phyloP scores from a whole-genome alignment of 768 basidiomycete genomes.

The Tricholoma saponaceum region DNA sequence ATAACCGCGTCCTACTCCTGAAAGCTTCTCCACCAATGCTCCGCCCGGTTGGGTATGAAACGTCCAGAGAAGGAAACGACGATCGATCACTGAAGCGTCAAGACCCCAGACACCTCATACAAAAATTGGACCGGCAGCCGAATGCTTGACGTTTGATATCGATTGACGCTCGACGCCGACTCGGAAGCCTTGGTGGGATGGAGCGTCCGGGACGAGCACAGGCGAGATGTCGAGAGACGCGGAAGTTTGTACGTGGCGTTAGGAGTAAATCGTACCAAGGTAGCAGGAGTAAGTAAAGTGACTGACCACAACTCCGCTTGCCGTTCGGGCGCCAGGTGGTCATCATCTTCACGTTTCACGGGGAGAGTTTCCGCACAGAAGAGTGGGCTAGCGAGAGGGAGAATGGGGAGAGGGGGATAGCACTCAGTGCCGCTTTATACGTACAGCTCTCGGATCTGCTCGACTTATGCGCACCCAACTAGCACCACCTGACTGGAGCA shows the following conservation, averaged over 20 bases:
- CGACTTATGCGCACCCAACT: background rate
- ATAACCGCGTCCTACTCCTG: background rate
- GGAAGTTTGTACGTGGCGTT: too few relatives aligned
- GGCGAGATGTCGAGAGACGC: background rate
- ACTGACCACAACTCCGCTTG: background rate
- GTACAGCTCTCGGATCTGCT: background rate
- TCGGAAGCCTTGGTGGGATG: too few relatives aligned
- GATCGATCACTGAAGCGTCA: background rate
- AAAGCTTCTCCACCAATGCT: background rate
- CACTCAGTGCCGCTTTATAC: background rate
- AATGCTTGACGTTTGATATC: background rate
- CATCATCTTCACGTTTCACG: too few relatives aligned
- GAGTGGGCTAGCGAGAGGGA: background rate
- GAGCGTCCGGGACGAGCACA: background rate
- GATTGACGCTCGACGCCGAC: background rate
- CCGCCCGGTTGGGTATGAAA: background rate
- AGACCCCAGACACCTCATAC: background rate
- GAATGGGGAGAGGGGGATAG: background rate
- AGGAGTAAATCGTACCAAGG: too few relatives aligned
- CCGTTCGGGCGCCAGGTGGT: background rate
- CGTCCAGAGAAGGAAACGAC: background rate
- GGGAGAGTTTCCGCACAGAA: background rate
- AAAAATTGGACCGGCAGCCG: background rate
- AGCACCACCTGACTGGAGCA: background rate
- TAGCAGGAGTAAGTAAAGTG: background rate